These are phyloP conservation scores for Puccinellia tenuiflora DNA, from an alignment of 176 grass and related monocot species.

Conservation along the genomic window DNA sequence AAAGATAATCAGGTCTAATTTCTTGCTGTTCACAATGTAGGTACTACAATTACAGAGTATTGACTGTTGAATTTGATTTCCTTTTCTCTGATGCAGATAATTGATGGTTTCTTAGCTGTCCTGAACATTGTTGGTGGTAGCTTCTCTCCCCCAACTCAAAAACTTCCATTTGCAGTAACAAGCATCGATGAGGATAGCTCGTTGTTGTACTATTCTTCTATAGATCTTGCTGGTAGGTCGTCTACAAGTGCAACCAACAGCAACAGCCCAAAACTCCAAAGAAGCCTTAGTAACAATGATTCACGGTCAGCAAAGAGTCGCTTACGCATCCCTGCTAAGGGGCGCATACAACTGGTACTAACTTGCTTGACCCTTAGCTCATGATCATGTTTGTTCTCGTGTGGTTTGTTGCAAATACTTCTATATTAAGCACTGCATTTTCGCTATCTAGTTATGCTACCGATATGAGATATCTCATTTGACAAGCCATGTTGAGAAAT, in stretches of 20 bases:
- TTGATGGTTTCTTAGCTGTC: slow-evolving; percentile 91
- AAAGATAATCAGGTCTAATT: slow-evolving; percentile 77
- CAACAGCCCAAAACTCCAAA: slow-evolving; percentile 52
- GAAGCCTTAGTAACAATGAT: slow-evolving; percentile 64
- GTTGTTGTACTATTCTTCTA: slow-evolving; percentile 91
- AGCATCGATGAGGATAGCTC: slow-evolving; percentile 82
- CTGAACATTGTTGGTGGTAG: slow-evolving; percentile 76
- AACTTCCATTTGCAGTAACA: slow-evolving; percentile 86
- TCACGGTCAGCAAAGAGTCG: slow-evolving; percentile 83
- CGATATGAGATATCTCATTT: background rate
- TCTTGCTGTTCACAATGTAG: background rate
- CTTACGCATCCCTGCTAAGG: slow-evolving; percentile 81
- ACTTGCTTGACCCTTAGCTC: slow-evolving; percentile 14
- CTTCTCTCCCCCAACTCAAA: slow-evolving; percentile 75
- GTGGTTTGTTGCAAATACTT: background rate
- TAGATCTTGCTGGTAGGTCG: slow-evolving; percentile 69
- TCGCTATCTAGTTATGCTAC: background rate
- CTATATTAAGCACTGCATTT: background rate
- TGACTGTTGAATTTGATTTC: slow-evolving; percentile 32
- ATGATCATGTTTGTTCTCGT: background rate
- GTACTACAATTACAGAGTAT: background rate
- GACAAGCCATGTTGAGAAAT: background rate
- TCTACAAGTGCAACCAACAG: slow-evolving; percentile 38
- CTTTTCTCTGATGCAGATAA: slow-evolving; percentile 48
- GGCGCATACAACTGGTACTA: slow-evolving; percentile 87